phyloP scores from a whole-genome alignment of 495 filamentous ascomycete species.

The Arthonia radiata region DNA sequence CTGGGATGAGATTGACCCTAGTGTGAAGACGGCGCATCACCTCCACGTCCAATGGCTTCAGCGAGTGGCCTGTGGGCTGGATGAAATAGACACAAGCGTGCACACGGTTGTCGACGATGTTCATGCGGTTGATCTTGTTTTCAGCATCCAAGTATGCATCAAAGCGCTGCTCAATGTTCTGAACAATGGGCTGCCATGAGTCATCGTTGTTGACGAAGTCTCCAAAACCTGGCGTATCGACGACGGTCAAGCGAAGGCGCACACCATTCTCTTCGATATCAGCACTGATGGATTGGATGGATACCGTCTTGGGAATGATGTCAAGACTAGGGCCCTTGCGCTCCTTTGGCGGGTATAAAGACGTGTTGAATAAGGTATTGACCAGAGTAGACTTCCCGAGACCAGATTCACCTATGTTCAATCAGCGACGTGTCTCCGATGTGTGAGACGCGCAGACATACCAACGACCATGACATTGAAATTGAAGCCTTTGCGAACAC shows the following conservation, averaged over 20 bases:
- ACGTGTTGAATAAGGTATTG: slow-evolving; percentile 98
- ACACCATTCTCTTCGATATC: slow-evolving; percentile 99
- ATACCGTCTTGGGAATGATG: slow-evolving; percentile 96
- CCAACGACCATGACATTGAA: slow-evolving; percentile 99
- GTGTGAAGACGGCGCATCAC: slow-evolving; percentile 97
- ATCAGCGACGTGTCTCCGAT: slow-evolving; percentile 5
- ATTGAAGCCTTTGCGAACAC: slow-evolving; percentile 98
- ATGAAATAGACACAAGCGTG: slow-evolving; percentile 99
- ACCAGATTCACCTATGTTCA: slow-evolving; percentile 68
- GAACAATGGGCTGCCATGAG: slow-evolving; percentile 93
- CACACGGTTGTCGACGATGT: slow-evolving; percentile 96
- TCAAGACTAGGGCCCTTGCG: slow-evolving; percentile 89
- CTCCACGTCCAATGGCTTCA: slow-evolving; percentile 97
- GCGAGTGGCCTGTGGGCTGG: slow-evolving; percentile 93
- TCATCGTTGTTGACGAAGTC: slow-evolving; percentile 99
- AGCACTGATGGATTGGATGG: slow-evolving; percentile 93
- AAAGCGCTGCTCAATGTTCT: slow-evolving; percentile 97
- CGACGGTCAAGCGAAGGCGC: slow-evolving; percentile 84
- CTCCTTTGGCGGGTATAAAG: slow-evolving; percentile 95
- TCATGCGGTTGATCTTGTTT: slow-evolving; percentile 99
- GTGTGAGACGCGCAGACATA: slow-evolving; percentile 29
- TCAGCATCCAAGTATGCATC: slow-evolving; percentile 95
- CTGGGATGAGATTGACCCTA: slow-evolving; percentile 98
- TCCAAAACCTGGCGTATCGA: slow-evolving; percentile 93
- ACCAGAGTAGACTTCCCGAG: slow-evolving; percentile 97